These are phyloP conservation scores for Myrica gale DNA, from an alignment of 306 rosid genomes.

Conservation along the genomic window DNA sequence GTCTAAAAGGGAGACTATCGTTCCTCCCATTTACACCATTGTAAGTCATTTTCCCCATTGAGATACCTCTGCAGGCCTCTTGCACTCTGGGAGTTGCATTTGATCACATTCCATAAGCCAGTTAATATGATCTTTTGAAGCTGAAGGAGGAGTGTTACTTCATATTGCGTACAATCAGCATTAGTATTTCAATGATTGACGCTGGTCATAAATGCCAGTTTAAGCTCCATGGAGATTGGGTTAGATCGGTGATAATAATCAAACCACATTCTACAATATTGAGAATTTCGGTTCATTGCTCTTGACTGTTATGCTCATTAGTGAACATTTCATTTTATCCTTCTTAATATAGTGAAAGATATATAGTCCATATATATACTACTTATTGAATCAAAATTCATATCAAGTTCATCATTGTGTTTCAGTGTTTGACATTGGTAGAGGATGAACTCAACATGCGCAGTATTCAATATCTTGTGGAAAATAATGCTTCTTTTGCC, in stretches of 20 bases:
- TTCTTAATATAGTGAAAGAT: no score
- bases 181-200: not conserved
- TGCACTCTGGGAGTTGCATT: no score
- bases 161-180: not conserved
- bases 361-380: no score
- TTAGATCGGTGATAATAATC: not conserved
- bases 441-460: no score
- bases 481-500: no score
- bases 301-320: not conserved
- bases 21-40: slow-evolving; percentile 83
- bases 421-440: no score
- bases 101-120: not conserved
- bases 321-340: no score
- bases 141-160: not conserved
- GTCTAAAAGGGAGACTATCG: slow-evolving; percentile 47
- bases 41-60: slow-evolving; percentile 44
- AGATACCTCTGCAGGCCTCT: not conserved
- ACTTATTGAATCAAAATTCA: no score
- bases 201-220: not conserved
- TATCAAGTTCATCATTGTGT: no score
- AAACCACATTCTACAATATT: not conserved
- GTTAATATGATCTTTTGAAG: not conserved
- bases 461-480: no score
- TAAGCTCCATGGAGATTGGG: not conserved
- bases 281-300: not conserved